Evolutionary conservation across 202 grass and related monocot species (phyloP), one percentile per base, ranked within the genome.

Genomic region (Setaria italica): DNA sequence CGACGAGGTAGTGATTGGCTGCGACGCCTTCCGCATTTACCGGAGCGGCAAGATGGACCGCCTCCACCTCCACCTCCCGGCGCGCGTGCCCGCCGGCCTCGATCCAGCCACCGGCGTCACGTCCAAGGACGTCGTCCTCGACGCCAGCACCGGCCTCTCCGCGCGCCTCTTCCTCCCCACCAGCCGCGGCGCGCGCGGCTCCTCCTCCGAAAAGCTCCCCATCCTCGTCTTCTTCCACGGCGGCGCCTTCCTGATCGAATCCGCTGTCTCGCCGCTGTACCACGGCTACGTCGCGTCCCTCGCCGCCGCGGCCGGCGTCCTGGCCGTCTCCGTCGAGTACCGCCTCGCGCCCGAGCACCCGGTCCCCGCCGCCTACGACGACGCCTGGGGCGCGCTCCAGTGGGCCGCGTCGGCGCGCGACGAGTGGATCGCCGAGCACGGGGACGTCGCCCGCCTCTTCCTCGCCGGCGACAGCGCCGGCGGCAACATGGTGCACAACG

Each of bases 341-440:
- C 94, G 89, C 49, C 85, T 97, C 41, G 91, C 89, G 20, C 94
- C 91, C 8, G 94, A 97, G 82, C 87, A 97, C 80, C 89, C 56
- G 1, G 50, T 92, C 20, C 93, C 90, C 6, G 80, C 88, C 29
- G 93, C 90, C 51, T 95, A 95, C 50, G 84, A 91, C 45, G 93
- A 95, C 73, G 49, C 81, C 43, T 80, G 78, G 70, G 41, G 46
- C 1, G 90, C 90, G 62, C 56, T 89, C 25, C 85, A 42, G 76
- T 91, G 90, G 93, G 68, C 77, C 16, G 50, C 83, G 32, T 68
- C 85, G 8, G 73, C 35, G 13, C 67, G 33, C 53, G 90, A 95
- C 63, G 77, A 65, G 37, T 95, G 88, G 90, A 19, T 95, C 17
- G 33, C 80, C 15, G 90, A 91, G 48, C 81, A 85, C 80, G 88